A percentile compares a stretch with the other conserved stretches of the same genome.
Conservation (phyloP, 495 filamentous ascomycete species). For the Aspergillus affinis region DNA sequence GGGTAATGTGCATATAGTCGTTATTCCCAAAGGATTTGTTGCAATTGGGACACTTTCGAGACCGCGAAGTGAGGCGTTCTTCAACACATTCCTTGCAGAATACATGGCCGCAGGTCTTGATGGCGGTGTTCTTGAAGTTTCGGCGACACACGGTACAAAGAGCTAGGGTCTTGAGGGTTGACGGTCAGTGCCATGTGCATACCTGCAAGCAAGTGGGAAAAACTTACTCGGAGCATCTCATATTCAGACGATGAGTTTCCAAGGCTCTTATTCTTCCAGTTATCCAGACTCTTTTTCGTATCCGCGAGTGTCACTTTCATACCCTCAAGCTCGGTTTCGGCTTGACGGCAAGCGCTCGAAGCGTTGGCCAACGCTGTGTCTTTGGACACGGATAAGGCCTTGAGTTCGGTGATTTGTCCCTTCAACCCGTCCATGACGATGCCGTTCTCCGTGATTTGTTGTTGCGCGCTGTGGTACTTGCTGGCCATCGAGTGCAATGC, state of each 20-base stretch:
- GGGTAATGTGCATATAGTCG: constrained; percentile 72
- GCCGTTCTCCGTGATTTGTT: constrained; percentile 63
- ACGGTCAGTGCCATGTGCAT: not conserved
- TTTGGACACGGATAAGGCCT: constrained; percentile 67
- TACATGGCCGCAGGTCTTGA: constrained; percentile 94
- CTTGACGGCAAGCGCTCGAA: constrained; percentile 61
- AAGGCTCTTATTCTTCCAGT: constrained; percentile 75
- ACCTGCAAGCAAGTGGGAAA: not conserved
- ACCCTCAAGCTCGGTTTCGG: constrained; percentile 72
- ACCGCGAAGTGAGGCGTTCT: constrained; percentile 79
- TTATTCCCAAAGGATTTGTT: constrained; percentile 83
- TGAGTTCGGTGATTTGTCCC: constrained; percentile 73
- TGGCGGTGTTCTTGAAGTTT: constrained; percentile 89
- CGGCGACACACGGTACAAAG: constrained; percentile 86
- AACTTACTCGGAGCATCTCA: constrained; percentile 77
- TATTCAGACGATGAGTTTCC: constrained; percentile 79
- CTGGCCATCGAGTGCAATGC: constrained; percentile 61
- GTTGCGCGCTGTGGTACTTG: constrained; percentile 71
- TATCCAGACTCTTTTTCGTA: constrained; percentile 72
- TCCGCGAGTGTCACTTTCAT: constrained; percentile 70
- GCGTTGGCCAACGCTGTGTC: constrained; percentile 57
- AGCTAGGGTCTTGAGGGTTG: constrained; percentile 66
- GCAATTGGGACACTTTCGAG: constrained; percentile 93
- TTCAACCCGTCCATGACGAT: constrained; percentile 71
- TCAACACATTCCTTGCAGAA: constrained; percentile 91